Percentiles rank a stretch among this genome's conserved stretches.
Evolutionary conservation across 768 basidiomycete species (phyloP).

Genomic region (Ramaria sp.): DNA sequence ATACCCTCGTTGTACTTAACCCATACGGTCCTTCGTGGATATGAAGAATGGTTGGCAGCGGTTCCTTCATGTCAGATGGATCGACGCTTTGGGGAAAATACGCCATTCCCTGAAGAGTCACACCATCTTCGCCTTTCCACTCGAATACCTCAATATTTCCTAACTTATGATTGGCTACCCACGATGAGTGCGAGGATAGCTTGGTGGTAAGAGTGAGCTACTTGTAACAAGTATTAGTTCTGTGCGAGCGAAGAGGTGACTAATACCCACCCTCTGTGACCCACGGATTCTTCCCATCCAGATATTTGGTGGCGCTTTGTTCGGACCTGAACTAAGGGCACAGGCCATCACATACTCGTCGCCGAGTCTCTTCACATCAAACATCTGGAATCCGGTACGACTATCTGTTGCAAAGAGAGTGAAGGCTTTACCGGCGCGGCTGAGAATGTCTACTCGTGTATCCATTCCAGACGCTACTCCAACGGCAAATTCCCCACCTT

Average conservation of each 20-base stretch:
- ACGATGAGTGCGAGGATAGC: conserved; percentile 6
- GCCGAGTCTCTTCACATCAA: conserved; percentile 5
- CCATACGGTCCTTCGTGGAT: conserved; percentile 11
- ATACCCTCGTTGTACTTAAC: background rate
- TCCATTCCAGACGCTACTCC: conserved; percentile 4
- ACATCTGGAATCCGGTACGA: background rate
- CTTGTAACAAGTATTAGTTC: too few species aligned
- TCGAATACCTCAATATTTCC: background rate
- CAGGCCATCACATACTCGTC: conserved; percentile 8
- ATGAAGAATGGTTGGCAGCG: conserved; percentile 9
- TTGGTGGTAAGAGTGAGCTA: conserved; percentile 2
- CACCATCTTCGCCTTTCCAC: conserved; percentile 10
- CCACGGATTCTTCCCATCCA: conserved; percentile 3
- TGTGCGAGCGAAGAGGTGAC: background rate
- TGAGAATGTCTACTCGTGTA: conserved; percentile 10
- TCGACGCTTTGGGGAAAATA: conserved; percentile 7
- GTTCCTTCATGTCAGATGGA: conserved; percentile 1
- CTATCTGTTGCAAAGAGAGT: background rate
- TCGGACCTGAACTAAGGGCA: conserved; percentile 6
- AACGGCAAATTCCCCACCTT: conserved; percentile 4
- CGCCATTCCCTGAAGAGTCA: conserved; percentile 6
- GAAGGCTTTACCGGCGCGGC: conserved; percentile 1
- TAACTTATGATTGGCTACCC: background rate
- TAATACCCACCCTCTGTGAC: background rate
- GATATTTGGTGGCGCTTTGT: conserved; percentile 8